Conservation (phyloP, 768 basidiomycete species). For the Tylopilus plumbeoviolaceoides region DNA sequence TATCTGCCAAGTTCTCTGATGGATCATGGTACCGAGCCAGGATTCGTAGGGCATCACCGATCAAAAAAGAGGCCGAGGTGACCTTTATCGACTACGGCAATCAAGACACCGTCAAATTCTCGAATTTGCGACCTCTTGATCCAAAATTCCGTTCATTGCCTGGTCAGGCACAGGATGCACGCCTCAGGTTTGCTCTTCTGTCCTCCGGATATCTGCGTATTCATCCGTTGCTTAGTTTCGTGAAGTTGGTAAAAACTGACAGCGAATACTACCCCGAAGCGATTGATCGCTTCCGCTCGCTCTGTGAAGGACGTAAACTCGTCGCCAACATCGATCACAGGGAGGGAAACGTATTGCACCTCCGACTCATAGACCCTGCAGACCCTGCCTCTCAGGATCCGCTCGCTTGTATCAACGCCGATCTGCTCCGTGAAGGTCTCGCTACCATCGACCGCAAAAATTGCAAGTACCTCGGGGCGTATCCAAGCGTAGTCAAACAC, state of each 20-base stretch:
- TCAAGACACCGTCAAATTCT: slow-evolving; percentile 80
- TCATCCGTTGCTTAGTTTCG: slow-evolving; percentile 52
- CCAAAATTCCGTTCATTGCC: slow-evolving; percentile 84
- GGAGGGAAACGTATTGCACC: slow-evolving; percentile 74
- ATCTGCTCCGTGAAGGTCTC: slow-evolving; percentile 84
- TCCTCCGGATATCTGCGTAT: neutral
- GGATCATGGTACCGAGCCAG: slow-evolving; percentile 95
- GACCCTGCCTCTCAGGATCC: slow-evolving; percentile 71
- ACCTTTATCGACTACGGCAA: slow-evolving; percentile 96
- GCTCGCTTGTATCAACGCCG: slow-evolving; percentile 79
- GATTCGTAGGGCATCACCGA: slow-evolving; percentile 77
- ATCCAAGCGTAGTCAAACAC: slow-evolving; percentile 64
- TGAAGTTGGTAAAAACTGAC: slow-evolving; percentile 73
- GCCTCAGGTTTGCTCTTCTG: slow-evolving; percentile 58
- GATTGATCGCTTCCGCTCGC: slow-evolving; percentile 75
- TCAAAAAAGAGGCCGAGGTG: slow-evolving; percentile 93
- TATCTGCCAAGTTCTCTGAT: slow-evolving; percentile 93
- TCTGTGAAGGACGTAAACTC: slow-evolving; percentile 93
- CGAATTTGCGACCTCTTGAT: slow-evolving; percentile 86
- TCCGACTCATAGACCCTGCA: slow-evolving; percentile 88
- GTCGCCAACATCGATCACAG: slow-evolving; percentile 91
- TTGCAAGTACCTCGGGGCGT: slow-evolving; percentile 66
- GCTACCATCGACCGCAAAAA: slow-evolving; percentile 75
- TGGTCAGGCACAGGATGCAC: slow-evolving; percentile 93
- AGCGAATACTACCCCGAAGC: slow-evolving; percentile 89